These are phyloP conservation scores for Botryosphaeria dothidea DNA, from an alignment of 2,329 filamentous ascomycete species.

Conservation along the genomic window DNA sequence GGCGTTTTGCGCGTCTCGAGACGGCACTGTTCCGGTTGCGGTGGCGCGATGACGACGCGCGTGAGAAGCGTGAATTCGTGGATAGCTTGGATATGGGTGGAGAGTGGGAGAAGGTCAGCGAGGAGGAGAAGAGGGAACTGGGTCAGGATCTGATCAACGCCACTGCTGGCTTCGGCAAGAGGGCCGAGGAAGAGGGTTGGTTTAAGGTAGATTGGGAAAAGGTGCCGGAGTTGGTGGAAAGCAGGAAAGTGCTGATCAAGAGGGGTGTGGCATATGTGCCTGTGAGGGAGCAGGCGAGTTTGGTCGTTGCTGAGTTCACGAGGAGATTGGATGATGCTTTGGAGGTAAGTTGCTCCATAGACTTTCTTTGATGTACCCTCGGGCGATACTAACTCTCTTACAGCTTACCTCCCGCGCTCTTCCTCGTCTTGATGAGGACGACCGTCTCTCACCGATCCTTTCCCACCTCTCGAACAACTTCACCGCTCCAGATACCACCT, in stretches of 20 bases:
- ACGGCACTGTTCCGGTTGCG: slow-evolving; percentile 85
- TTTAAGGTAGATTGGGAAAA: slow-evolving; percentile 97
- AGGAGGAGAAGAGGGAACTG: slow-evolving; percentile 75
- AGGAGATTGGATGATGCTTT: slow-evolving; percentile 76
- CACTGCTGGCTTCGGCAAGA: slow-evolving; percentile 40
- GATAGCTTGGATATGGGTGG: slow-evolving; percentile 64
- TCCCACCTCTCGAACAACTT: slow-evolving; percentile 94
- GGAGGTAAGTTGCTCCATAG: slow-evolving; percentile 60
- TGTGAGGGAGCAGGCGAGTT: slow-evolving; percentile 78
- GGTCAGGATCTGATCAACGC: slow-evolving; percentile 62
- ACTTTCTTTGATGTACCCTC: too few species aligned
- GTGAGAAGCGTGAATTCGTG: slow-evolving; percentile 76
- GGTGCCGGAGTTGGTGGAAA: slow-evolving; percentile 86
- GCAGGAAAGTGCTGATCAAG: slow-evolving; percentile 72
- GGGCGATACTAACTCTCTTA: slow-evolving; percentile 17
- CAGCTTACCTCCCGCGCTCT: slow-evolving; percentile 86
- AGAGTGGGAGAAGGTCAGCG: slow-evolving; percentile 79
- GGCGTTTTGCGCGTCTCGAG: slow-evolving; percentile 83
- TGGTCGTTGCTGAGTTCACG: slow-evolving; percentile 87
- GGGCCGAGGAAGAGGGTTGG: slow-evolving; percentile 77
- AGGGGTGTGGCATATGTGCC: slow-evolving; percentile 90
- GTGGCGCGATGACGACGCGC: slow-evolving; percentile 72
- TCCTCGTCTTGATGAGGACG: slow-evolving; percentile 92
- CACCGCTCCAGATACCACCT: slow-evolving; percentile 83
- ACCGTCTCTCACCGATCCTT: slow-evolving; percentile 76